phyloP scores from a whole-genome alignment of 805 yeast genomes.

The Metschnikowia cerradonensis region DNA sequence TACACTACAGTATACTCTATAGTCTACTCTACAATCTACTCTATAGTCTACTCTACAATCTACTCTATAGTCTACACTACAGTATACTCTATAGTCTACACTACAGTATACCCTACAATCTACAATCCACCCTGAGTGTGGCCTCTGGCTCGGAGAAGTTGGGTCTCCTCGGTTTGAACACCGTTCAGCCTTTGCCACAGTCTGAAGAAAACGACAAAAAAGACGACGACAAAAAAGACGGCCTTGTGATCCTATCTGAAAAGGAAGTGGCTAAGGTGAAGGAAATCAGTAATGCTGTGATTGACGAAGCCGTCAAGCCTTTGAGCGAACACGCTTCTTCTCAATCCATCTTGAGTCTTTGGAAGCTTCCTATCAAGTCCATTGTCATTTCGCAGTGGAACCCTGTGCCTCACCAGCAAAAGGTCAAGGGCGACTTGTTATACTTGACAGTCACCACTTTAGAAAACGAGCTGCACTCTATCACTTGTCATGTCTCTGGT shows the following conservation, averaged over 20 bases:
- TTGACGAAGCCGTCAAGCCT: constrained; percentile 5
- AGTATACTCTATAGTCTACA: too few species aligned
- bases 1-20: too few species aligned
- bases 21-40: too few species aligned
- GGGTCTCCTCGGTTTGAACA: constrained; percentile 36
- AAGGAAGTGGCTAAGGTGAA: constrained; percentile 27
- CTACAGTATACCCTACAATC: too few species aligned
- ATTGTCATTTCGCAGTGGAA: constrained; percentile 73
- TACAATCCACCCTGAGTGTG: too few species aligned
- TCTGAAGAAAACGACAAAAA: constrained; percentile 8
- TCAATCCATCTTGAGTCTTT: constrained; percentile 23
- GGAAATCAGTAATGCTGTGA: constrained; percentile 6
- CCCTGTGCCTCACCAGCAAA: constrained; percentile 68
- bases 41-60: too few species aligned
- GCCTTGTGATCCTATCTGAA: constrained; percentile 14
- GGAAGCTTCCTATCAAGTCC: constrained; percentile 52
- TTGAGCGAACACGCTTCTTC: constrained; percentile 21
- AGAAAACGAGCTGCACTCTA: constrained; percentile 74
- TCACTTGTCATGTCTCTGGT: constrained; percentile 77
- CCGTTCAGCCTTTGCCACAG: constrained; percentile 19
- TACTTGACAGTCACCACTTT: constrained; percentile 73
- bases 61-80: too few species aligned
- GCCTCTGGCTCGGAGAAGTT: constrained; percentile 51
- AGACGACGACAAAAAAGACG: constrained; percentile 9
- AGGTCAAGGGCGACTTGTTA: constrained; percentile 69